A percentile compares a stretch with the other conserved stretches of the same genome.
These are phyloP conservation scores for Globisporangium uncinulatum DNA, from an alignment of 352 stramenopile species.

Conservation along the genomic window DNA sequence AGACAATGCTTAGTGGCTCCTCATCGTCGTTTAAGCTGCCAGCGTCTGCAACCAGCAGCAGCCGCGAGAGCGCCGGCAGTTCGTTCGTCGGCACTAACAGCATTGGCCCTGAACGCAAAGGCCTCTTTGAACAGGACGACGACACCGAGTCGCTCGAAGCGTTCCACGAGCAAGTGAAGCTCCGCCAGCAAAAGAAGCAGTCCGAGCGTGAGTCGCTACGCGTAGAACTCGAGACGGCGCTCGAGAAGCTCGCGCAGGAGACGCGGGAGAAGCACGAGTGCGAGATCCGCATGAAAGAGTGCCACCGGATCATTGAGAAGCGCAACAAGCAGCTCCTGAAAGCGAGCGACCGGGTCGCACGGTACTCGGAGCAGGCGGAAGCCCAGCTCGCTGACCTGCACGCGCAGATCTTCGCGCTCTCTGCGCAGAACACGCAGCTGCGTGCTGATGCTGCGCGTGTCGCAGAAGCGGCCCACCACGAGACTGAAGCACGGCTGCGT, in stretches of 20 bases:
- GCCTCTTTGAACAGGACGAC: constrained; percentile 74
- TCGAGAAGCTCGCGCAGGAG: constrained; percentile 29
- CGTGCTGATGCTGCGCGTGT: constrained; percentile 18
- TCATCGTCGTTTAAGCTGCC: constrained; percentile 10
- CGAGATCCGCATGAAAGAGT: constrained; percentile 71
- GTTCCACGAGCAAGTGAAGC: constrained; percentile 63
- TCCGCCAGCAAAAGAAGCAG: constrained; percentile 64
- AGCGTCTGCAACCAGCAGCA: not conserved
- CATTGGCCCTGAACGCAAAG: constrained; percentile 34
- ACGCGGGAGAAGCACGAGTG: constrained; percentile 56
- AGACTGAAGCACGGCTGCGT: constrained; percentile 25
- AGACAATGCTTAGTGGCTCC: constrained; percentile 6
- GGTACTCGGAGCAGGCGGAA: constrained; percentile 62
- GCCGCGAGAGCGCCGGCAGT: constrained; percentile 9
- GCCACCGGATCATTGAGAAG: constrained; percentile 80
- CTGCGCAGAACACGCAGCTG: constrained; percentile 28
- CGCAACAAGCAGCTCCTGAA: constrained; percentile 85
- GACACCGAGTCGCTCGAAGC: constrained; percentile 69
- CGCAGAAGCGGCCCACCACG: constrained; percentile 20
- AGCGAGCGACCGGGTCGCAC: constrained; percentile 62
- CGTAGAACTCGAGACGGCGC: constrained; percentile 33
- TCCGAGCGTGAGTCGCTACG: constrained; percentile 22
- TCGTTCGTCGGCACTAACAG: constrained; percentile 12
- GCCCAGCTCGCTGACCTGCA: constrained; percentile 40
- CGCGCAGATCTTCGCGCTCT: constrained; percentile 25